A percentile compares a stretch with the other conserved stretches of the same genome.
phyloP scores from a whole-genome alignment of 2,329 filamentous ascomycete genomes.

The Hypoxylon sp. region DNA sequence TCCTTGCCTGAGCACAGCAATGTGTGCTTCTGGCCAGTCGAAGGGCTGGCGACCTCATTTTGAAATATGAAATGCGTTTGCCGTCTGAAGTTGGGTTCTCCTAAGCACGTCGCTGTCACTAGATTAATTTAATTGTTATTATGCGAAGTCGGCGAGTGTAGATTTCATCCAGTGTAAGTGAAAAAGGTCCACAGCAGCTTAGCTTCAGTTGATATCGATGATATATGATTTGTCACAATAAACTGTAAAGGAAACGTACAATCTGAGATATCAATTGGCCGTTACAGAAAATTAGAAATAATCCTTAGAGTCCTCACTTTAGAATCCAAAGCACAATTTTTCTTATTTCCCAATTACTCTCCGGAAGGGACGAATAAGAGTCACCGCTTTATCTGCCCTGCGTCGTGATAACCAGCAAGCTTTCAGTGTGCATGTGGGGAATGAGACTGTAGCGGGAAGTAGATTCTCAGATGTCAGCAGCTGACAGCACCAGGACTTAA shows the following conservation, averaged over 20 bases:
- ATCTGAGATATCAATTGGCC: neutral
- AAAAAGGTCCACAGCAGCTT: conserved; percentile 6
- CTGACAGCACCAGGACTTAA: conserved; percentile 9
- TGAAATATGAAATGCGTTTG: conserved; percentile 19
- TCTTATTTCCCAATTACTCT: conserved; percentile 2
- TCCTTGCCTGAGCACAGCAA: conserved; percentile 57
- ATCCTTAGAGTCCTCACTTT: neutral
- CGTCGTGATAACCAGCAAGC: conserved; percentile 24
- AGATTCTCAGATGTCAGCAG: conserved; percentile 22
- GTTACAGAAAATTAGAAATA: neutral
- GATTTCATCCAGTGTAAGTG: conserved; percentile 4
- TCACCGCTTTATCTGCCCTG: conserved; percentile 23
- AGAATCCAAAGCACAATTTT: neutral
- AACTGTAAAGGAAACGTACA: neutral
- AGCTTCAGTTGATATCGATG: conserved; percentile 1
- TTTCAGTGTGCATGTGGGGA: conserved; percentile 19
- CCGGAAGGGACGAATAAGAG: conserved; percentile 24
- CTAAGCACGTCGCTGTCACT: neutral
- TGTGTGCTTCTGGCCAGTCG: conserved; percentile 41
- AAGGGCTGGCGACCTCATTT: conserved; percentile 49
- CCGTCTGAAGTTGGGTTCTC: no score
- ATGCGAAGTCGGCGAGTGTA: neutral
- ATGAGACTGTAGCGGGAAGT: neutral
- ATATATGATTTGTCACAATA: neutral
- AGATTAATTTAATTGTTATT: neutral